Base-by-base conservation (phyloP, 345 rosid genomes). In the Cochlearia excelsa region DNA sequence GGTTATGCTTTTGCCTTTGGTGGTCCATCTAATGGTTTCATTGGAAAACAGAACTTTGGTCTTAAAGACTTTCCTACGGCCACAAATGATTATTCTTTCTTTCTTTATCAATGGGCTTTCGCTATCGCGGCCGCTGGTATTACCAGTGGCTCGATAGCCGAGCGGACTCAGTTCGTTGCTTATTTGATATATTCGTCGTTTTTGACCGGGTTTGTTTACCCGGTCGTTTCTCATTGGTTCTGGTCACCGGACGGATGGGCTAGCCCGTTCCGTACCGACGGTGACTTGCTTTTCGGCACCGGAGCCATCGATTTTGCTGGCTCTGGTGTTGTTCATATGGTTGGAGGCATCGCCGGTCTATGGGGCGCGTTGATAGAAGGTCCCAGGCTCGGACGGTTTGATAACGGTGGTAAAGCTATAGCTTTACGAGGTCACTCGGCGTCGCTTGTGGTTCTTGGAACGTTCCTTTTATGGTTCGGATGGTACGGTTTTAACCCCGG, bases 151-250 rank as follows among this genome's bases (percentile, higher is more conserved):
- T 74, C 81, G 0, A 90, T 90, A 26, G 97, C 97, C 0, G 97
- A 90, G 70, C 75, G 97, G 37, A 90, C 97, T 50, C 97, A 87
- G 73, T 87, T 90, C 43, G 90, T 84, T 1, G 86, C 97, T 47
- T 90, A 87, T 51, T 59, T 31, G 23, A 72, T 54, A 60, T 75
- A 75, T 7, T 78, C 79, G 0, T 78, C 79, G 4, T 79, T 79
- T 57, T 63, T 79, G 38, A 79, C 82, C 33, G 80, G 78, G 1
- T 73, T 79, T 30, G 78, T 79, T 3, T 79, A 79, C 27, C 78
- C 79, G 4, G 59, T 75, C 4, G 23, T 16, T 16, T 16, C 23
- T 16, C 23, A 16, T 16, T 16, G 23, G 23, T 16, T 16, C 23
- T 16, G 82, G 80, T 79, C 78, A 0, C 41, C 7, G 39, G 80